These are phyloP conservation scores for Colletotrichum sp. DNA, from an alignment of 2,329 filamentous ascomycete genomes.

Conservation along the genomic window DNA sequence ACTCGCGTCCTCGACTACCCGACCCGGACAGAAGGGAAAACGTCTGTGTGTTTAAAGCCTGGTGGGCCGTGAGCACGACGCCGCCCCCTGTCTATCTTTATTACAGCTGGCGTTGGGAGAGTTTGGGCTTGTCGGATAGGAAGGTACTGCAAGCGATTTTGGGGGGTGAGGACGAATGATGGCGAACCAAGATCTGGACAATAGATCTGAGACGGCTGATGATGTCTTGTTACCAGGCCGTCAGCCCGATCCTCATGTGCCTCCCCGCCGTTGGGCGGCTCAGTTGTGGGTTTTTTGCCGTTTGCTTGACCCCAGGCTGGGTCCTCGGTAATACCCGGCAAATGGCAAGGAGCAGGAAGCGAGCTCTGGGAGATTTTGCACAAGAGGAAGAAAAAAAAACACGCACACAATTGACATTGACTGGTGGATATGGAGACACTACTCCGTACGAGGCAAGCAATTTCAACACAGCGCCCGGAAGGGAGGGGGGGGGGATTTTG, in stretches of 20 bases:
- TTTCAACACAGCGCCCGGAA: background rate
- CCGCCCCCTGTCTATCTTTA: background rate
- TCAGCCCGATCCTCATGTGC: background rate
- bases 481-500: background rate
- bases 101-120: background rate
- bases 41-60: background rate
- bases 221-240: background rate
- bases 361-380: background rate
- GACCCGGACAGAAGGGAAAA: background rate
- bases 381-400: background rate
- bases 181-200: background rate
- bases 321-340: slow-evolving; percentile 9
- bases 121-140: background rate
- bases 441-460: background rate
- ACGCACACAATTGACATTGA: background rate
- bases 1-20: background rate
- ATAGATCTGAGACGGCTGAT: background rate
- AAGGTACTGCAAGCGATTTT: background rate
- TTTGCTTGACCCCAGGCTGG: background rate
- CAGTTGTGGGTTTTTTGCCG: background rate
- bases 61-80: background rate
- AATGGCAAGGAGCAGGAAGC: background rate
- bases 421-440: background rate
- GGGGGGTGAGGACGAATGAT: background rate
- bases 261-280: background rate